Conservation (phyloP, 176 grass and related monocot species). For the Cymbopogon citratus region DNA sequence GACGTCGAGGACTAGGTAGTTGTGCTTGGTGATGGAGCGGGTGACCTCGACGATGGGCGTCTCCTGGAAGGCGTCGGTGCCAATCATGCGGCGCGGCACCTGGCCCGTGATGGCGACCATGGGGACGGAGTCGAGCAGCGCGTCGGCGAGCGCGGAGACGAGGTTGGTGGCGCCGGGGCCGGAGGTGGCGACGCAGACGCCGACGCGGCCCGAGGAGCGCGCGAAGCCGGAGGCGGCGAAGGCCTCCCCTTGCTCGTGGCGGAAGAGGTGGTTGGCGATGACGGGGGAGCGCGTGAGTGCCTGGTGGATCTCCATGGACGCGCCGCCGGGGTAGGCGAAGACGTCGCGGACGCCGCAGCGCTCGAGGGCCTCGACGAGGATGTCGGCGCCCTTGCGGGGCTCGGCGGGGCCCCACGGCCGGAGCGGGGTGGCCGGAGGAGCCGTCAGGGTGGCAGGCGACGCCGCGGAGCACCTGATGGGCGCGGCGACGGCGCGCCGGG, state of each 20-base stretch:
- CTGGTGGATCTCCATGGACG: constrained; percentile 99
- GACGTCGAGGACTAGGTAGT: constrained; percentile 74
- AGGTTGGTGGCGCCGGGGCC: constrained; percentile 96
- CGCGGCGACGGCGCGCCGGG: constrained; percentile 21
- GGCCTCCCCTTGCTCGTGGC: constrained; percentile 92
- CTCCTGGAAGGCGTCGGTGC: constrained; percentile 97
- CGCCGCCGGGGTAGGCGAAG: constrained; percentile 93
- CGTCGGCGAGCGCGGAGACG: constrained; percentile 91
- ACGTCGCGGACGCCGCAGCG: constrained; percentile 70
- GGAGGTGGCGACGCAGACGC: constrained; percentile 91
- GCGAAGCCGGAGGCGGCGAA: constrained; percentile 89
- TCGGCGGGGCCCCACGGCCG: constrained; percentile 50
- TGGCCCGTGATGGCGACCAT: constrained; percentile 93
- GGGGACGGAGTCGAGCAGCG: constrained; percentile 90
- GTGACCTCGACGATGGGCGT: constrained; percentile 98
- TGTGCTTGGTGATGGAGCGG: constrained; percentile 99
- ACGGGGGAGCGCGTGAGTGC: constrained; percentile 83
- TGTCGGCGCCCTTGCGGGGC: constrained; percentile 86
- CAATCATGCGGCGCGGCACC: constrained; percentile 97
- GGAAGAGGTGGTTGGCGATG: constrained; percentile 86
- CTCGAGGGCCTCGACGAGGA: constrained; percentile 95
- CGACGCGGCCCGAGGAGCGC: constrained; percentile 66
- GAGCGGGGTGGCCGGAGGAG: constrained; percentile 28
- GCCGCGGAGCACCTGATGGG: constrained; percentile 58
- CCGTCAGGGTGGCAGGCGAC: constrained; percentile 29